Base-by-base conservation (phyloP, 2,329 filamentous ascomycete species). In the Fusarium sublunatum region DNA sequence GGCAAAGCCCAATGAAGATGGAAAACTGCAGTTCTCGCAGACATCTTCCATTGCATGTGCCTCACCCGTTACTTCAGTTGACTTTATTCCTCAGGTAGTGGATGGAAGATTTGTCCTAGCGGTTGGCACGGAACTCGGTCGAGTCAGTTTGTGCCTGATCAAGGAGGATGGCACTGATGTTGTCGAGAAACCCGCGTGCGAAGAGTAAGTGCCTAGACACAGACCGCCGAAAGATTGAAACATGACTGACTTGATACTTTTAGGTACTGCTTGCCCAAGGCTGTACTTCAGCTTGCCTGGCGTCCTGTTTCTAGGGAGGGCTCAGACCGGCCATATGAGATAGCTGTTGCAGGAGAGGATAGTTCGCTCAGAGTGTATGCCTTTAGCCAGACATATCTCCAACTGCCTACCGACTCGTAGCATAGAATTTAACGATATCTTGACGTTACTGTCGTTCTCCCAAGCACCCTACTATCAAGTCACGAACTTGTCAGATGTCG, bases 271-370 rank as follows among this genome's bases (percentile, higher is more conserved):
- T 83, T 90, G 2, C 87, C 88, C 24, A 90, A 85, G 71, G 77
- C 88, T 2, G 83, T 92, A 22, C 82, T 86, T 24, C 88, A 90
- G 72, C 77, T 93, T 32, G 82, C 88, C 7, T 93, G 91, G 91
- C 83, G 87, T 61, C 90, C 89, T 6, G 61, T 67, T 2, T 41
- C 46, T 4, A 58, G 58, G n/a, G 61, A 73, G 26, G 71, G 74
- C 11, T 61, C 73, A 15, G 72, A 69, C 38, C 57, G 61, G 19
- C 45, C 58, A 34, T 69, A 70, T 35, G 78, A 83, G 63, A 70
- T 87, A 25, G 84, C 83, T 5, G 74, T 86, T 55, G 85, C 85
- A 22, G 83, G 87, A 46, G 86, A 88, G 67, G 87, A 89, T 72
- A 81, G 81, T 61, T 87, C 86, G 38, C 72, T 89, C 44, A 79